Evolutionary conservation across 768 basidiomycete species (phyloP), one percentile per base, ranked within the genome.

Genomic region (Pisolithus albus): DNA sequence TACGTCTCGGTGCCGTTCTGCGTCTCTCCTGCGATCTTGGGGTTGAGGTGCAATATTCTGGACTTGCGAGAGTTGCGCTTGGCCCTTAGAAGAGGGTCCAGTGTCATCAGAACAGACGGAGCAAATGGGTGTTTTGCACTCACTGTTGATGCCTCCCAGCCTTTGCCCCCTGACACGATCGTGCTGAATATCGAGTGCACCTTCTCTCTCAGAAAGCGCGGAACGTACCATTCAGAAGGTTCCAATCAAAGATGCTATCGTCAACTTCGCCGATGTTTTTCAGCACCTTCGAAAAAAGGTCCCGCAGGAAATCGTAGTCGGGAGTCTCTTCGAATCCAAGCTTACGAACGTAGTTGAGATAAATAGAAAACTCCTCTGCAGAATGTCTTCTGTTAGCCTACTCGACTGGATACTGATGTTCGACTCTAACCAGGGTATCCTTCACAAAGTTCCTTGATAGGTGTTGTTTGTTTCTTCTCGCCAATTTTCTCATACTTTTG

Each of bases 401-500:
- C 8, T 13, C 54, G 34, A 26, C 46, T 52, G 36, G 19, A 9
- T 52, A 45, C 39, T 49, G 37, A 34, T 32, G 19, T 34, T 10
- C 6, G 46, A 34, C 34, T 66, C 78, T 55, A 59, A 92, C 92
- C 92, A 46, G 96, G 95, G 74, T 86, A 93, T 52, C 92, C 90
- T 61, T 98, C 96, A 62, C 87, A 92, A 23, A 99, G 78, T 64
- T 99, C 96, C 73, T 92, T 95, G 69, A 99, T 97, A 7, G 88
- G 88, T 26, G 96, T 98, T 13, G 88, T 89, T 74, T 98, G 96
- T 79, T 92, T 99, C 86, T 99, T 99, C 77, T 99, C 95, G 56
- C 95, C 95, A 68, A 99, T 99, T 79, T 98, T 99, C 78, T 99
- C 95, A 74, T 99, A 99, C 77, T 98, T 92, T 70, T 98, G 96